Conservation (phyloP, 768 basidiomycete genomes). For the Ramaria sp. region DNA sequence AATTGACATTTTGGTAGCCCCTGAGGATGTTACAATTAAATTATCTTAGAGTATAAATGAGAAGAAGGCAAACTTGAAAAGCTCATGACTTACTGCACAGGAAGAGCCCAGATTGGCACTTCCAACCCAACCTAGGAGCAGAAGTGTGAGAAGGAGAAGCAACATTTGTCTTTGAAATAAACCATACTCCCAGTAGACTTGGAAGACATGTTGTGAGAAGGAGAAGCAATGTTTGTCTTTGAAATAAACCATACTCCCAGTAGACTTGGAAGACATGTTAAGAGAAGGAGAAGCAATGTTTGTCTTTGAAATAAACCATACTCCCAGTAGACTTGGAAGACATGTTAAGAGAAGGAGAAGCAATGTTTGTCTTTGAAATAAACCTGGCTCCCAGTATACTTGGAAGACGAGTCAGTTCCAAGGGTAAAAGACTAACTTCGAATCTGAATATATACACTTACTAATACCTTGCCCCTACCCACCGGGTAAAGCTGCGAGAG, state of each 20-base stretch:
- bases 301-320: constrained; percentile 14
- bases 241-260: constrained; percentile 22
- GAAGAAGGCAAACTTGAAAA: no score
- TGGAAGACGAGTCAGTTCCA: constrained; percentile 39
- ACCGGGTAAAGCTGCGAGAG: no score
- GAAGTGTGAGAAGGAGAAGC: neutral
- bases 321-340: constrained; percentile 30
- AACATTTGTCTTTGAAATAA: neutral
- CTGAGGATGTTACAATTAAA: no score
- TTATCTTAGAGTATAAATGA: no score
- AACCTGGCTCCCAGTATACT: constrained; percentile 25
- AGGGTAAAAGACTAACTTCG: no score
- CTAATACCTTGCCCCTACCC: no score
- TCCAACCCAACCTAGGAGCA: constrained; percentile 37
- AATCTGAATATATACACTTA: no score
- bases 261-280: constrained; percentile 34
- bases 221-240: constrained; percentile 31
- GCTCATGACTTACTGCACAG: constrained; percentile 16
- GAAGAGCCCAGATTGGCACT: constrained; percentile 30
- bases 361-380: constrained; percentile 27
- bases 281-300: constrained; percentile 36
- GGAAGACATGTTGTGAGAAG: constrained; percentile 37
- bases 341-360: constrained; percentile 31
- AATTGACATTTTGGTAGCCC: no score
- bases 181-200: constrained; percentile 63